Conservation (phyloP, 495 filamentous ascomycete species). For the Podospora comata region DNA sequence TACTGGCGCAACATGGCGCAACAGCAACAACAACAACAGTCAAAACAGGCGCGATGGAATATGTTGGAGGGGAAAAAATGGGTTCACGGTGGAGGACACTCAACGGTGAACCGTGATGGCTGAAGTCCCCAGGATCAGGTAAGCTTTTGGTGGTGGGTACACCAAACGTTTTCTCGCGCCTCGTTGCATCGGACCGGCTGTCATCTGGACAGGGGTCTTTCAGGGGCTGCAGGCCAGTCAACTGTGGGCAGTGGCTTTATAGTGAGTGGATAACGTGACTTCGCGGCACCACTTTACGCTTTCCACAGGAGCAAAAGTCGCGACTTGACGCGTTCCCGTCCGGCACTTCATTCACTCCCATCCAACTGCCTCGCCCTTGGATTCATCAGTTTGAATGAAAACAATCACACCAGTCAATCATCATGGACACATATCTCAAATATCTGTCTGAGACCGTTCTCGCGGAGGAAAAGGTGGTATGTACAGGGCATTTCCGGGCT, state of each 20-base stretch:
- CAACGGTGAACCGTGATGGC: conserved; percentile 17
- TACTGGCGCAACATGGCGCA: conserved; percentile 20
- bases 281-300: conserved; percentile 20
- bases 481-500: conserved; percentile 22
- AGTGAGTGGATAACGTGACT: conserved; percentile 28
- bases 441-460: conserved; percentile 74
- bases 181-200: background rate
- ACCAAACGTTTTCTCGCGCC: background rate
- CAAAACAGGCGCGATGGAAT: background rate
- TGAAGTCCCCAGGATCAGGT: background rate
- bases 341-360: background rate
- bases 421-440: conserved; percentile 60
- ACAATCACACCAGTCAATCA: conserved; percentile 5
- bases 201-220: background rate
- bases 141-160: conserved; percentile 8
- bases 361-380: background rate
- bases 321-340: conserved; percentile 11
- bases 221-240: conserved; percentile 20
- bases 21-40: conserved; percentile 5
- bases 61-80: background rate
- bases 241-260: conserved; percentile 12
- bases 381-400: background rate
- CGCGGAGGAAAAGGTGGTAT: conserved; percentile 70
- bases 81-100: background rate
- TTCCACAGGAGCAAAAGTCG: conserved; percentile 3